Percentiles rank a stretch among this genome's conserved stretches.
phyloP scores from a whole-genome alignment of 352 stramenopile species.

The Plasmopara halstedii region DNA sequence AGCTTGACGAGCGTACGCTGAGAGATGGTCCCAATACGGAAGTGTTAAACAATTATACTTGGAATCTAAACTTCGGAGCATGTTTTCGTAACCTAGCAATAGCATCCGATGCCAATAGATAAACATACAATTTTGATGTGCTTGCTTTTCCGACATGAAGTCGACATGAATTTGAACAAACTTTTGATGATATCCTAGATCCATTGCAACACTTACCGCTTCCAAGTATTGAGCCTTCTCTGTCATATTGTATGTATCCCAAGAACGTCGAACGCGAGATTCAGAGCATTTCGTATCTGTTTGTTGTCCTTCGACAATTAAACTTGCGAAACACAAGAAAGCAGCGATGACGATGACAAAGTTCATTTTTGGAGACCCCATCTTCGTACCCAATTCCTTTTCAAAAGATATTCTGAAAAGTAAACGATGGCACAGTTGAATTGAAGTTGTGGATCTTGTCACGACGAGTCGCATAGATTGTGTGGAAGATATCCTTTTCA shows the following conservation, averaged over 20 bases:
- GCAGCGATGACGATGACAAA: not conserved
- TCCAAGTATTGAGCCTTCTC: conserved; percentile 38
- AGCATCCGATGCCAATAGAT: conserved; percentile 68
- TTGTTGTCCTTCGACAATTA: conserved; percentile 5
- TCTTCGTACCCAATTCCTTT: not conserved
- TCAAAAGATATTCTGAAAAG: not conserved
- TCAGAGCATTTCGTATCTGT: conserved; percentile 24
- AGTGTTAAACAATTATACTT: conserved; percentile 51
- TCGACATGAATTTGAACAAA: conserved; percentile 62
- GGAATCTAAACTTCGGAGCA: conserved; percentile 38
- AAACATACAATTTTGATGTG: conserved; percentile 57
- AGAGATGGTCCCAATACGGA: conserved; percentile 53
- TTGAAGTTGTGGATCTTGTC: too few relatives aligned
- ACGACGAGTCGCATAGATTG: too few relatives aligned
- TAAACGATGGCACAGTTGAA: not conserved
- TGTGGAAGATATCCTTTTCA: too few relatives aligned
- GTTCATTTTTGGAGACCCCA: not conserved
- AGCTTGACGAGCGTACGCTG: conserved; percentile 12
- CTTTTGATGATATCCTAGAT: conserved; percentile 28
- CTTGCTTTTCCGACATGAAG: conserved; percentile 30
- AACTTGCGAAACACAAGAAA: conserved; percentile 1
- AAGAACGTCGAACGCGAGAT: conserved; percentile 41
- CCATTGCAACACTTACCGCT: conserved; percentile 34
- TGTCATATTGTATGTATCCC: conserved; percentile 21
- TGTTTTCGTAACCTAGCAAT: conserved; percentile 63